Evolutionary conservation across 192 early-diverging fungal species (phyloP).

Genomic region (Backusella tarrabulga): DNA sequence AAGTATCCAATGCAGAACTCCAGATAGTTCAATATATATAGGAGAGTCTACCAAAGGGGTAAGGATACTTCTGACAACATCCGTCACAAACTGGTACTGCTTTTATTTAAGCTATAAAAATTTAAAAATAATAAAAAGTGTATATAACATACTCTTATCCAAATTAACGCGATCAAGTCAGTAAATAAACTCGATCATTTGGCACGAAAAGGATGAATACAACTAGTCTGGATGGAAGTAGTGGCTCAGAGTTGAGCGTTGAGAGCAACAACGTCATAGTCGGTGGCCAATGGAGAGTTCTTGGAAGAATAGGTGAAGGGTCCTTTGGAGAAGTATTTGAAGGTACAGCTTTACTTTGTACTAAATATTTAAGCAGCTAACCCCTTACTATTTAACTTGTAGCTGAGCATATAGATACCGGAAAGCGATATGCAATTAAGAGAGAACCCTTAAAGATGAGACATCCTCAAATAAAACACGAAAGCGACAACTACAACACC

Average conservation of each 20-base stretch:
- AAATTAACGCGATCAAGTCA: background rate
- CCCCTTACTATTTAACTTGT: background rate
- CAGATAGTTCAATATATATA: background rate
- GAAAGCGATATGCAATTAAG: conserved; percentile 51
- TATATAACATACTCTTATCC: background rate
- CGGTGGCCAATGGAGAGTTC: conserved; percentile 51
- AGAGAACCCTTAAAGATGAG: conserved; percentile 41
- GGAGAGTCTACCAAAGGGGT: background rate
- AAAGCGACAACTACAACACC: conserved; percentile 43
- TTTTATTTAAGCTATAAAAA: background rate
- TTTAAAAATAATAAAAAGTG: background rate
- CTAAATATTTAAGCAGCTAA: background rate
- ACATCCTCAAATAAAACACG: conserved; percentile 50
- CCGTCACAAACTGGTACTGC: background rate
- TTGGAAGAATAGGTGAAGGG: conserved; percentile 60
- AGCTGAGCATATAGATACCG: conserved; percentile 46
- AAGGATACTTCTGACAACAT: background rate
- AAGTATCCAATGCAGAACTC: background rate
- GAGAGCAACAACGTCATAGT: conserved; percentile 36
- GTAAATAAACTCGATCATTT: background rate
- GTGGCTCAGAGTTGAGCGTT: conserved; percentile 14
- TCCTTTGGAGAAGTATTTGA: conserved; percentile 63
- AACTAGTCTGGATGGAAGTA: background rate
- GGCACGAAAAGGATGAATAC: background rate
- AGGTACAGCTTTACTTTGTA: conserved; percentile 36